Evolutionary conservation across 108 stramenopile species (phyloP), one percentile per base, ranked within the genome.

Genomic region (Phaeodactylum tricornutum): DNA sequence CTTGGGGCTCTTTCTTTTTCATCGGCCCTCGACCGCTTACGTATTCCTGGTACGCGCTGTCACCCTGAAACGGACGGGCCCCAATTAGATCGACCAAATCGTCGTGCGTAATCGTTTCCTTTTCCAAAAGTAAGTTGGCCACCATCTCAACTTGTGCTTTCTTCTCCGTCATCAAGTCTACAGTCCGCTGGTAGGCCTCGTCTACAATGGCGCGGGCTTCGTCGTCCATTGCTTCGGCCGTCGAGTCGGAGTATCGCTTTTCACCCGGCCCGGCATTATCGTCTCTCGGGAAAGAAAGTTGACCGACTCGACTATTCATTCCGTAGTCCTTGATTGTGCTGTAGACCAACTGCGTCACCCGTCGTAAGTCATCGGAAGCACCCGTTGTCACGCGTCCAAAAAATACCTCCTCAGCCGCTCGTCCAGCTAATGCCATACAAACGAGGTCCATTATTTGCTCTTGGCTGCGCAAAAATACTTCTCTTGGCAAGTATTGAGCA

Each of bases 41-140:
- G 69, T 72, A 98, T 53, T 98, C 94, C 35, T 92, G 57, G 81
- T 98, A 98, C 21, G 61, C 52, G 29, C 71, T 53, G 58, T 93
- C 65, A 29, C 85, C 77, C 35, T 44, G 56, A 72, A 91, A 99
- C 14, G 94, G 95, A 14, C 98, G 87, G 9, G 72, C 60, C 28
- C 98, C 98, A 54, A 99, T 75, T 24, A 84, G 46, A 8, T 88
- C 76, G 21, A 85, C 67, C 19, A 99, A 78, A 71, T 97, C 95
- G 46, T 96, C 93, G 56, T 97, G 95, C 36, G 81, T 95, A 47
- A 99, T 94, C 5, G 98, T 99, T 70, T 99, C 98, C 66, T 94
- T 91, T 51, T 93, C 87, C 46, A 96, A 57, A 4, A 98, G 66
- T 33, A 87, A 43, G 46, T 89, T 58, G 0, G 97, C 95, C 15